Conservation (phyloP, 768 basidiomycete genomes). For the Termitomyces bulborhizus region DNA sequence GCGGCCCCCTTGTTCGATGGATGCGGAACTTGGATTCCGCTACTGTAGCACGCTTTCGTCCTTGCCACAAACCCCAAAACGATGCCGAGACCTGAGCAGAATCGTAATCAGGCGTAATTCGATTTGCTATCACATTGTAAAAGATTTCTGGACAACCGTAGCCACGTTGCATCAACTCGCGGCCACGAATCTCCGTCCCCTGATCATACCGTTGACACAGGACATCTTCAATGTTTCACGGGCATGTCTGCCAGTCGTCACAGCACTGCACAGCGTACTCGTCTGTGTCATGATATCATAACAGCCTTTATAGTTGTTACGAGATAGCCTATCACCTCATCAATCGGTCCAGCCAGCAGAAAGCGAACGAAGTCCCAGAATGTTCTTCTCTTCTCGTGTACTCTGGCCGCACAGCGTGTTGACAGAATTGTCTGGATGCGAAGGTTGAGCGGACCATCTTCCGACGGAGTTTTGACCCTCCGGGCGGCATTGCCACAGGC, state of each 20-base stretch:
- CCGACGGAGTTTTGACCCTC: constrained; percentile 4
- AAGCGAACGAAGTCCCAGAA: background rate
- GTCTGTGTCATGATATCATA: background rate
- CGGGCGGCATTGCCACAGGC: constrained; percentile 9
- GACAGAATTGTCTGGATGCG: background rate
- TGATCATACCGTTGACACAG: background rate
- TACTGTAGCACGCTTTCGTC: background rate
- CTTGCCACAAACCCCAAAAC: background rate
- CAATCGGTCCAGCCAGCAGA: background rate
- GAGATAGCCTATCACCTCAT: too few relatives aligned
- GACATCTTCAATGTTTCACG: background rate
- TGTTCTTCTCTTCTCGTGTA: background rate
- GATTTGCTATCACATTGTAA: constrained; percentile 1
- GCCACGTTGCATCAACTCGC: constrained; percentile 4
- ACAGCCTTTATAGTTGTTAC: background rate
- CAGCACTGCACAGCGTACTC: background rate
- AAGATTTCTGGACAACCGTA: constrained; percentile 2
- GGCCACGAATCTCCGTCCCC: background rate
- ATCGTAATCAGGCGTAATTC: background rate
- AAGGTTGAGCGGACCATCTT: background rate
- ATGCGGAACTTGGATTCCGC: constrained; percentile 8
- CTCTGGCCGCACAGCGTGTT: background rate
- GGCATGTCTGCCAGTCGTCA: background rate
- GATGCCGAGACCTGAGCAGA: background rate
- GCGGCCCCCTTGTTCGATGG: background rate